Base-by-base conservation (phyloP, 345 rosid genomes). In the Dovyalis caffra region DNA sequence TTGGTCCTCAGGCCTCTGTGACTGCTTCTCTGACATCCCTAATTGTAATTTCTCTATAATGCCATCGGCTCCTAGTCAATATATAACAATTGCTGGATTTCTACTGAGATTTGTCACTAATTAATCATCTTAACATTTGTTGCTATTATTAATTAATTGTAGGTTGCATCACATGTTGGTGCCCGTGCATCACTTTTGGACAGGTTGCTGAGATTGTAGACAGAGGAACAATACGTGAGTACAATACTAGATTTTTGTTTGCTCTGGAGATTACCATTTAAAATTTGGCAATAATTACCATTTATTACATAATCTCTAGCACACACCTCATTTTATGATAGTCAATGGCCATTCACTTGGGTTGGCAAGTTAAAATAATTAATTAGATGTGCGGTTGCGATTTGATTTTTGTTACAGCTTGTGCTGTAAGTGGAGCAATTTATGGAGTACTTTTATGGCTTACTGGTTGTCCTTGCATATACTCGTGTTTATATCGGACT, bases 1-100 rank as follows among this genome's bases (percentile, higher is more conserved):
- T 67, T 88, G 88, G 94, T 86, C 90, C 6, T 73, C 79, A 20
- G 94, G 87, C 34, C 77, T 87, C 0, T 83, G 78, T 14, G 86
- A 85, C 70, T 90, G 90, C 82, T 85, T 71, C 65, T 74, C 74
- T 0, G 84, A 86, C 74, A 31, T 65, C 37, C 47, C 69, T 38
- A 70, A 65, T 32, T 86, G 92, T 66, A 58, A 66, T 47, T 43
- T 5, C 33, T 35, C 9, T 53, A 45, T 6, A 14, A 32, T 10
- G 6, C 20, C n/a, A n/a, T n/a, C n/a, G n/a, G n/a, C n/a, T n/a
- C n/a, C n/a, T n/a, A n/a, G n/a, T n/a, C n/a, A n/a, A n/a, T n/a
- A n/a, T 10, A 61, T 12, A 28, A 0, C 28, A 25, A 0, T 9
- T 29, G 32, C 65, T 10, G 26, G 32, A 12, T 18, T 20, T 16